Evolutionary conservation across 108 stramenopile species (phyloP).

Genomic region (Cyclotella kingstonii): DNA sequence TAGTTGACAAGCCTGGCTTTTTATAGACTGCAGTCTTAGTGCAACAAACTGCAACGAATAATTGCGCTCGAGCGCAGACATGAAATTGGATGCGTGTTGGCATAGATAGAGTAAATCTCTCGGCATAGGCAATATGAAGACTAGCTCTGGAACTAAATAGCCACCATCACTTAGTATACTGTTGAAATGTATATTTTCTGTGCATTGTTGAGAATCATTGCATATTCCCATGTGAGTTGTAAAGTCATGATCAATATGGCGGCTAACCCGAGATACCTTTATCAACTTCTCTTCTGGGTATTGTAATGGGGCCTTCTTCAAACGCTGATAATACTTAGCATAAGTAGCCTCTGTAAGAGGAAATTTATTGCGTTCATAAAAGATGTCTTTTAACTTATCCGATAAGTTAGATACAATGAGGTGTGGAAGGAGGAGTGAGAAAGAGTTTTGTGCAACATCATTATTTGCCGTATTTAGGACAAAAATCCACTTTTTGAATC

Average conservation of each 20-base stretch:
- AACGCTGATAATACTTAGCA: not conserved
- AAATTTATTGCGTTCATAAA: not conserved
- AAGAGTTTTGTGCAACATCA: not conserved
- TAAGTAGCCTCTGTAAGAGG: not conserved
- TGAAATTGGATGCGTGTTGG: slow-evolving; percentile 30
- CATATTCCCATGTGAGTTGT: not conserved
- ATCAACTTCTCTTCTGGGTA: slow-evolving; percentile 9
- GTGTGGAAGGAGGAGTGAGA: slow-evolving; percentile 3
- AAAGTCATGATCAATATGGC: slow-evolving; percentile 25
- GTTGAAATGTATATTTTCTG: not conserved
- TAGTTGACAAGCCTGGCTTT: not conserved
- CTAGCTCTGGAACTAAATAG: slow-evolving; percentile 47
- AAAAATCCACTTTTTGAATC: slow-evolving; percentile 20
- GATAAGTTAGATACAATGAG: not conserved
- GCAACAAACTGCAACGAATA: slow-evolving; percentile 10
- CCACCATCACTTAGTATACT: slow-evolving; percentile 10
- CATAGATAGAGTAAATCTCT: slow-evolving; percentile 50
- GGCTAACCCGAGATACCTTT: not conserved
- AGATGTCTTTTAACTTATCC: not conserved
- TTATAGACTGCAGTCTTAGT: slow-evolving; percentile 1
- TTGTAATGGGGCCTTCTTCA: slow-evolving; percentile 1
- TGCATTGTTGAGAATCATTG: not conserved
- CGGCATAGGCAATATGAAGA: slow-evolving; percentile 45
- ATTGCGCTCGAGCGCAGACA: slow-evolving; percentile 46
- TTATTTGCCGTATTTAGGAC: slow-evolving; percentile 1